Evolutionary conservation across 2,329 filamentous ascomycete genomes (phyloP), one percentile per base, ranked within the genome.

Genomic region (Monilinia aucupariae): DNA sequence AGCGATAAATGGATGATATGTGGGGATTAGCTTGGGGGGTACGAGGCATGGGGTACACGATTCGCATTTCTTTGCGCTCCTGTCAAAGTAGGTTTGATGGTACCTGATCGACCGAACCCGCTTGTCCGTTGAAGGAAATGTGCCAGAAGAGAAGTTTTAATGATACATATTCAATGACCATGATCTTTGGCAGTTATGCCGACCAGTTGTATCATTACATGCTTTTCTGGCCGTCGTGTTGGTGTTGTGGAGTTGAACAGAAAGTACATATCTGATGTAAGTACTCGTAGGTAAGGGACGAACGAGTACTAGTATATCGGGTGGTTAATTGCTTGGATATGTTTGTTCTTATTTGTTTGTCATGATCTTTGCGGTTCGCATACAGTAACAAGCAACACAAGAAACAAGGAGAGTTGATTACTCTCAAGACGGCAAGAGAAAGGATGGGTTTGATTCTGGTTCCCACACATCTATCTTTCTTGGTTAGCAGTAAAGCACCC

Each of bases 81-180:
- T 41, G 43, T 56, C 59, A 41, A 41, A 47, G 7, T 22, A 1
- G 13, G n/a, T 22, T 10, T 47, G 41, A 56, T 25, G 54, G 20
- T 8, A 47, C 9, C n/a, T 22, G 27, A 47, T 56, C 20, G 41
- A 56, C 41, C 13, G 41, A 48, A 13, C 15, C 8, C 32, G 41
- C n/a, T 20, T 47, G 58, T 59, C 56, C 51, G 34, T 51, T 22
- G 30, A 61, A 43, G 50, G 37, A 32, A 47, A 45, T 45, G 30
- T 61, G 49, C 12, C 59, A 56, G 45, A 20, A 49, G 17, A 49
- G 6, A 13, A 48, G 22, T 39, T 56, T 48, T 30, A 62, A 49
- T 49, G 59, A 62, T 62, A 55, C 32, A 34, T 47, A 47, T 62
- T 39, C 27, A 32, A 62, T 62, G 51, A 49, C 27, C 32, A 62